Base-by-base conservation (phyloP, 306 rosid species). In the Fragaria ananassa region DNA sequence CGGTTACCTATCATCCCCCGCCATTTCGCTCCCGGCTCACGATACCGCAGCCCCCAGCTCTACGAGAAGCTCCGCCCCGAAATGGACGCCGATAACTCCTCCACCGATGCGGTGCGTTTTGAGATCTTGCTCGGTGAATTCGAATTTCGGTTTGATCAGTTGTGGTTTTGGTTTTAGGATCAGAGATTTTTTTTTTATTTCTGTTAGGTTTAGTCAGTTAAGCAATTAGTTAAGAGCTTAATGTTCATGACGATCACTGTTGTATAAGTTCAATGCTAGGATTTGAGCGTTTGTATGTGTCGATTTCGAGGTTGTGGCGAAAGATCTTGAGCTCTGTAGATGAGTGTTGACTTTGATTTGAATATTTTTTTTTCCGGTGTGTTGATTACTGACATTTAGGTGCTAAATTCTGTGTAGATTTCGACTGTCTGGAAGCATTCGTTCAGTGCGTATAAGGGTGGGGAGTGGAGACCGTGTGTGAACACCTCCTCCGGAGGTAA, bases 371-470 rank as follows among this genome's bases (percentile, higher is more conserved):
- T 44, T 25, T 79, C 14, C 60, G 68, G 31, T 63, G 8, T 79
- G 25, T 79, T 63, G 75, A 10, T 68, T 39, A n/a, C 29, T 93
- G 69, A 87, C 74, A 47, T 65, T 65, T 9, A 62, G 82, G 68
- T 61, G 42, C 72, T 37, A 18, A 64, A 68, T 70, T 71, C 74
- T 50, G 75, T 80, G 83, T 86, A 95, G 98, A 89, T 95, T 78
- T 88, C 92, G 71, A 92, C 98, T 62, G 88, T 95, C 70, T 95
- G 98, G 98, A 92, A 82, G 88, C 84, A 34, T 80, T 88, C 90
- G 64, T 56, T 2, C 14, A 17, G 61, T 56, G 3, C 60, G 5
- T 84, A 84, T 84, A 92, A 57, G 90, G 90, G 96, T 41, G 90
- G 84, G 13, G 89, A 86, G 63, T 92, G 97, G 97, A 92, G 84